A percentile compares a stretch with the other conserved stretches of the same genome.
These are phyloP conservation scores for Rehmannia glutinosa DNA, from an alignment of 257 asterid species.

Conservation along the genomic window DNA sequence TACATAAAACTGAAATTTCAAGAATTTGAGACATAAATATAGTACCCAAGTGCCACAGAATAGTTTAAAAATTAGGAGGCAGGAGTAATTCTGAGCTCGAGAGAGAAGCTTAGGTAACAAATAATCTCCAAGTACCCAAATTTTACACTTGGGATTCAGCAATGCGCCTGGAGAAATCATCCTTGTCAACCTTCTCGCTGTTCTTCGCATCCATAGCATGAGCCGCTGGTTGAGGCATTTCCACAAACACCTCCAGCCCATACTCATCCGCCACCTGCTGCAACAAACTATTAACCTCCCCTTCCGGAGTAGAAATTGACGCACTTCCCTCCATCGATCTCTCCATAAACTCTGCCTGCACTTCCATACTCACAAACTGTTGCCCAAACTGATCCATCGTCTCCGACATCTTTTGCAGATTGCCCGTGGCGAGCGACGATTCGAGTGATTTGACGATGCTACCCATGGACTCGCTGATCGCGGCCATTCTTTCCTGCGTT, in stretches of 20 bases:
- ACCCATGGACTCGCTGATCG: slow-evolving; percentile 85
- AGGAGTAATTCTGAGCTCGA: too few species aligned
- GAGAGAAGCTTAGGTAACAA: slow-evolving; percentile 11
- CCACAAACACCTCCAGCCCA: slow-evolving; percentile 92
- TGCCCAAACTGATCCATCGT: slow-evolving; percentile 94
- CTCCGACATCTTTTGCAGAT: slow-evolving; percentile 96
- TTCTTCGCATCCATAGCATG: slow-evolving; percentile 56
- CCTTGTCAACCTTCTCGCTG: slow-evolving; percentile 83
- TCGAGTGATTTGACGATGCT: slow-evolving; percentile 85
- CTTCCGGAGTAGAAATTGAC: slow-evolving; percentile 88
- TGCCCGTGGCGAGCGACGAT: slow-evolving; percentile 77
- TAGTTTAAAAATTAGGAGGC: too few species aligned
- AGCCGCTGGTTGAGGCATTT: slow-evolving; percentile 81
- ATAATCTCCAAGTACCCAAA: too few species aligned
- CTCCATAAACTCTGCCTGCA: slow-evolving; percentile 99
- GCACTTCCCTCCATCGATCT: slow-evolving; percentile 97
- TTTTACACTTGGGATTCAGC: slow-evolving; percentile 90
- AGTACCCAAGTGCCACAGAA: too few species aligned
- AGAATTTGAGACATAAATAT: too few species aligned
- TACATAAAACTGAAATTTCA: too few species aligned
- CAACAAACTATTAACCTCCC: slow-evolving; percentile 84
- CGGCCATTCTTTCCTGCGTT: slow-evolving; percentile 89
- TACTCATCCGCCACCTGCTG: slow-evolving; percentile 98
- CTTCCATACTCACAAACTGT: slow-evolving; percentile 97
- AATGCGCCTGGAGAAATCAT: slow-evolving; percentile 83